phyloP scores from a whole-genome alignment of 805 yeast genomes.

The Metschnikowia picachoensis region DNA sequence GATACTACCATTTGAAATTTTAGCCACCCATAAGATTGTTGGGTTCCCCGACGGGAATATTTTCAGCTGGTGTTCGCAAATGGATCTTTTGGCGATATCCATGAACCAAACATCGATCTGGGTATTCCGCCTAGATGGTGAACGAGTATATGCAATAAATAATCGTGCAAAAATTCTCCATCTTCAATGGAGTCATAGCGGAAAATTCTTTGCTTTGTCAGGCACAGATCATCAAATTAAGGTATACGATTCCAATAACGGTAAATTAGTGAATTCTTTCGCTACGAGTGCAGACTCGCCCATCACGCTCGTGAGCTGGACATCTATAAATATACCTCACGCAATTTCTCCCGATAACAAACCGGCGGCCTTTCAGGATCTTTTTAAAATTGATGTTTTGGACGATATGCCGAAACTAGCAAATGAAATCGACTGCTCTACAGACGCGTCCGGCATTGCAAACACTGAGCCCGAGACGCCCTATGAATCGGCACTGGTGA shows the following conservation, averaged over 20 bases:
- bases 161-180: slow-evolving; percentile 30
- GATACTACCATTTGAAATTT: not conserved
- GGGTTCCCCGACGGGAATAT: slow-evolving; percentile 36
- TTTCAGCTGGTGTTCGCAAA: slow-evolving; percentile 48
- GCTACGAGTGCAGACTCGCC: slow-evolving; percentile 17
- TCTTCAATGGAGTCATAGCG: slow-evolving; percentile 33
- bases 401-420: slow-evolving; percentile 34
- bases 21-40: slow-evolving; percentile 13
- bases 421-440: slow-evolving; percentile 9
- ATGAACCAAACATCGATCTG: slow-evolving; percentile 47
- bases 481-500: slow-evolving; percentile 9
- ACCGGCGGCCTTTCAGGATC: slow-evolving; percentile 15
- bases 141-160: slow-evolving; percentile 47
- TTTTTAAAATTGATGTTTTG: slow-evolving; percentile 27
- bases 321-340: slow-evolving; percentile 6
- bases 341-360: slow-evolving; percentile 2
- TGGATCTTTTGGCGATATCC: slow-evolving; percentile 50
- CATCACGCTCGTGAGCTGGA: slow-evolving; percentile 19
- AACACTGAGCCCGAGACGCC: slow-evolving; percentile 3
- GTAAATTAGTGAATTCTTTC: slow-evolving; percentile 32
- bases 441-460: not conserved
- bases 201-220: slow-evolving; percentile 40
- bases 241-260: slow-evolving; percentile 45
- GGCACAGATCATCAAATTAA: slow-evolving; percentile 43
- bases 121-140: slow-evolving; percentile 53